Conservation (phyloP, 225 moss, liverwort and hornwort genomes). For the Antitrichia curtipendula region DNA sequence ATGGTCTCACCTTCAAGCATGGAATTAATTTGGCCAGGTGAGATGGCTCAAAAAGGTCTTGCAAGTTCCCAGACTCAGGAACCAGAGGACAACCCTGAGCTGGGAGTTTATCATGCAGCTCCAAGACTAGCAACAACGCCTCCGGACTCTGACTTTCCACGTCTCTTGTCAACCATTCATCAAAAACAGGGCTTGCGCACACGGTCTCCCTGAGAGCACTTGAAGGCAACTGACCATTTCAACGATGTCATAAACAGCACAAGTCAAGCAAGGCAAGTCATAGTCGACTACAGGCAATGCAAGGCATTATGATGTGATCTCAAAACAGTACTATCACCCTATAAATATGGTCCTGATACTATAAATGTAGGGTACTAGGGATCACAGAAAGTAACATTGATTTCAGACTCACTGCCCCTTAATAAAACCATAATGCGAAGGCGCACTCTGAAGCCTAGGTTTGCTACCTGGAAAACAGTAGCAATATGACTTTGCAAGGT, state of each 20-base stretch:
- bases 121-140: constrained; percentile 47
- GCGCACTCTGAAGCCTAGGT: not conserved
- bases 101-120: constrained; percentile 57
- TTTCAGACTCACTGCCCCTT: not conserved
- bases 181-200: constrained; percentile 55
- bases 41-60: constrained; percentile 55
- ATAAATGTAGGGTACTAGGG: not conserved
- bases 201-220: constrained; percentile 56
- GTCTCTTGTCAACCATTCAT: constrained; percentile 47
- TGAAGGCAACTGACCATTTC: constrained; percentile 56
- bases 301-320: not conserved
- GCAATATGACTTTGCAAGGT: not conserved
- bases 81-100: constrained; percentile 39
- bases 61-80: constrained; percentile 52
- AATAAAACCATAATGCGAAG: not conserved
- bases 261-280: not conserved
- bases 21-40: constrained; percentile 57
- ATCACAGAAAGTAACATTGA: not conserved
- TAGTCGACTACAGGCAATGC: not conserved
- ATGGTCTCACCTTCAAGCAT: constrained; percentile 58
- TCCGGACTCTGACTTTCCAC: constrained; percentile 53
- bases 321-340: not conserved
- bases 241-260: constrained; percentile 24
- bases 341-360: not conserved
- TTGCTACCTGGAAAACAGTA: not conserved